Conservation (phyloP, 78 protist genomes). For the Chrysochromulina tobinii region DNA sequence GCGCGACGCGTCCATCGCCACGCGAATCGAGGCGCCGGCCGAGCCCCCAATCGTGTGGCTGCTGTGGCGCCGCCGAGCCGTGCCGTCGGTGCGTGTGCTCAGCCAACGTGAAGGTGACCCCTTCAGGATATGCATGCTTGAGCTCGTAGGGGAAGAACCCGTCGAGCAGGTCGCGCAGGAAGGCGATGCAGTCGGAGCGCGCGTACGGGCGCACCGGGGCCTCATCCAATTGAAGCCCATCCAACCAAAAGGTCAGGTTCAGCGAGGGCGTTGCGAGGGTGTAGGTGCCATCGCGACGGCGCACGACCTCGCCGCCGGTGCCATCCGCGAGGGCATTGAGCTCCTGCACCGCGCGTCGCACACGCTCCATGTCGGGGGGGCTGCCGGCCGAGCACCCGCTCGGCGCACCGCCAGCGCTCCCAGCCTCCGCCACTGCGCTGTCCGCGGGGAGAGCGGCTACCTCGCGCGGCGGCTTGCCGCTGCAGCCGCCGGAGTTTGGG, state of each 20-base stretch:
- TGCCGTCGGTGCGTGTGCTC: background rate
- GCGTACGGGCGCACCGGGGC: conserved; percentile 28
- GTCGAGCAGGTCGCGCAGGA: conserved; percentile 50
- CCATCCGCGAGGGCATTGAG: background rate
- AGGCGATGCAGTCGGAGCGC: background rate
- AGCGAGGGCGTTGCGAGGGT: background rate
- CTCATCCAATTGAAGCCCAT: background rate
- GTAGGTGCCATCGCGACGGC: background rate
- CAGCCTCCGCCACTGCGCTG: background rate
- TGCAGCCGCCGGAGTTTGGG: too few relatives aligned
- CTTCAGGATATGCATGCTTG: conserved; percentile 51
- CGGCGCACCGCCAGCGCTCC: too few relatives aligned
- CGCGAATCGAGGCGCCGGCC: background rate
- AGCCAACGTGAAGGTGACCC: conserved; percentile 22
- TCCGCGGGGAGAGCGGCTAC: too few relatives aligned
- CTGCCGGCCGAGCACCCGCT: background rate
- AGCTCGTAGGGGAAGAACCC: conserved; percentile 65
- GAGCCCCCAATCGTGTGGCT: background rate
- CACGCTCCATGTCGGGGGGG: background rate
- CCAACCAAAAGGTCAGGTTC: background rate
- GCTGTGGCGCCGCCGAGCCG: too few relatives aligned
- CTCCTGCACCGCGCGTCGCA: background rate
- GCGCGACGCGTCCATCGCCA: background rate
- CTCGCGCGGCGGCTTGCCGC: too few relatives aligned
- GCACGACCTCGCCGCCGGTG: background rate